Evolutionary conservation across 2,329 filamentous ascomycete species (phyloP).

Genomic region (Ophiostoma perfectum): DNA sequence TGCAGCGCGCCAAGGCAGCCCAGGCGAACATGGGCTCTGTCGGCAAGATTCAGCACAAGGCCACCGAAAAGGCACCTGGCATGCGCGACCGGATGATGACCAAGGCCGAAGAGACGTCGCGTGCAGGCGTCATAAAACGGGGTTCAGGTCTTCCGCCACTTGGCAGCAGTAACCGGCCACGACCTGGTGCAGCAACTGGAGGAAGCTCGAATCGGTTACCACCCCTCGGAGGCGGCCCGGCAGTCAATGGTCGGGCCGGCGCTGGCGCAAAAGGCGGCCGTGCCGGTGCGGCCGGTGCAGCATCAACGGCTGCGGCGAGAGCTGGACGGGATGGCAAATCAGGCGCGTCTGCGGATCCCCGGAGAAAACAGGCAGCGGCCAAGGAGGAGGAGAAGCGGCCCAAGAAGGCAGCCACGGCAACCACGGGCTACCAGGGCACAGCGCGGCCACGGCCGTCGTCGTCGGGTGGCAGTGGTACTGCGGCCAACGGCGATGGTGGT

Average conservation of each 20-base stretch:
- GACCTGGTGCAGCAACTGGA: not conserved
- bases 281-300: not conserved
- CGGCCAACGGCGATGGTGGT: constrained; percentile 30
- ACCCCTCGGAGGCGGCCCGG: constrained; percentile 1
- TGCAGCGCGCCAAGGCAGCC: constrained; percentile 64
- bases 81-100: constrained; percentile 42
- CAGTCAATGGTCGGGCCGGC: not conserved
- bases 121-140: constrained; percentile 12
- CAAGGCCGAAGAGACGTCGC: constrained; percentile 19
- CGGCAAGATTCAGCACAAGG: constrained; percentile 70
- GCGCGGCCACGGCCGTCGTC: constrained; percentile 50
- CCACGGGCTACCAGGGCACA: constrained; percentile 61
- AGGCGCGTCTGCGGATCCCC: not conserved
- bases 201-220: constrained; percentile 2
- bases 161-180: constrained; percentile 8
- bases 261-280: not conserved
- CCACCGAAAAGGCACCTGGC: constrained; percentile 57
- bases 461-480: constrained; percentile 30
- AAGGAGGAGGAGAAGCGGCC: constrained; percentile 49
- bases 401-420: constrained; percentile 57
- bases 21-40: constrained; percentile 56
- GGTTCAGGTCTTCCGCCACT: constrained; percentile 16
- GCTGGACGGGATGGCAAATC: not conserved
- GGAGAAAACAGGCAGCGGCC: constrained; percentile 24
- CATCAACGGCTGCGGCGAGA: not conserved